Percentiles rank a stretch among this genome's conserved stretches.
Conservation (phyloP, 176 grass and related monocot genomes). For the Juncus inflexus region DNA sequence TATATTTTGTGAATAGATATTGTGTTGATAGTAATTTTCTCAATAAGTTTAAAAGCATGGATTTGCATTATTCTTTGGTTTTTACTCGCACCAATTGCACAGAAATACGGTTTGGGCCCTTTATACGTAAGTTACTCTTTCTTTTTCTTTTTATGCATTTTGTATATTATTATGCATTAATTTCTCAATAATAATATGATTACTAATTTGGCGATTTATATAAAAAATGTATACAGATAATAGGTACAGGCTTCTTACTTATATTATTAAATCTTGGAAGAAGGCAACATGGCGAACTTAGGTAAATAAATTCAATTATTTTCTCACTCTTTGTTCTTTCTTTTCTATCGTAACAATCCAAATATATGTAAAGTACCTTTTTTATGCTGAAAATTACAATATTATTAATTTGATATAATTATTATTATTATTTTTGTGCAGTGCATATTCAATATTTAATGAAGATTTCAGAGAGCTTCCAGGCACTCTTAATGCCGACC, state of each 20-base stretch:
- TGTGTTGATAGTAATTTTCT: slow-evolving; percentile 80
- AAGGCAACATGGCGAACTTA: slow-evolving; percentile 76
- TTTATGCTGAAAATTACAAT: slow-evolving; percentile 9
- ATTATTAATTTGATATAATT: not conserved
- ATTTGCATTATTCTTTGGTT: slow-evolving; percentile 63
- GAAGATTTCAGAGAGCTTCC: slow-evolving; percentile 93
- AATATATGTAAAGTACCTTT: not conserved
- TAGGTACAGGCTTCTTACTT: slow-evolving; percentile 72
- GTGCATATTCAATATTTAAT: slow-evolving; percentile 99
- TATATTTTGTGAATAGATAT: slow-evolving; percentile 58
- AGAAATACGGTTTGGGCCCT: slow-evolving; percentile 60
- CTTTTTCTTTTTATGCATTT: not conserved
- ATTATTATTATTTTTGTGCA: slow-evolving; percentile 26
- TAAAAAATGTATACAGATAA: slow-evolving; percentile 51
- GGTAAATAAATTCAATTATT: slow-evolving; percentile 33
- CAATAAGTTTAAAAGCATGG: slow-evolving; percentile 77
- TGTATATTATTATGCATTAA: not conserved
- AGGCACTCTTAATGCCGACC: slow-evolving; percentile 83
- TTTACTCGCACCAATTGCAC: slow-evolving; percentile 72
- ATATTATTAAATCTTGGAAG: slow-evolving; percentile 93
- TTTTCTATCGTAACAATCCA: not conserved
- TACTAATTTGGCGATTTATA: slow-evolving; percentile 5
- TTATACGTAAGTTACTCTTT: slow-evolving; percentile 69
- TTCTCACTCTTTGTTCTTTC: not conserved
- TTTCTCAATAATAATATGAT: slow-evolving; percentile 22